These are phyloP conservation scores for Thielaviopsis punctulata DNA, from an alignment of 2,329 filamentous ascomycete species.

Conservation along the genomic window DNA sequence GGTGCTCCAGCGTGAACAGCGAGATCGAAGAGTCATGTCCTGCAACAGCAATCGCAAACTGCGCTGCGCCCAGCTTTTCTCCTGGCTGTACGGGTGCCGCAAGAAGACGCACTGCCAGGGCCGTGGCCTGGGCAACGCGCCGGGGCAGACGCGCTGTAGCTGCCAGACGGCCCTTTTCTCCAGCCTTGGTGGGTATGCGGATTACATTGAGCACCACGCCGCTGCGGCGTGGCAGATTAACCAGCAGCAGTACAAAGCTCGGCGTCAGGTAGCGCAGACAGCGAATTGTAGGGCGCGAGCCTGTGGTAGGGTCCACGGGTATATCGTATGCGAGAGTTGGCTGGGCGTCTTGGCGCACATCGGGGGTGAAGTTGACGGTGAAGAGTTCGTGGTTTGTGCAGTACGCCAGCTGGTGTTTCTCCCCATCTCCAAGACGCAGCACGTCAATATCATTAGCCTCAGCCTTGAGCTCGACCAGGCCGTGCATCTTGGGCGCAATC, in stretches of 20 bases:
- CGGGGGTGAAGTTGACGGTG: conserved; percentile 39
- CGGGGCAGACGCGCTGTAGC: conserved; percentile 14
- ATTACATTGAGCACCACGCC: conserved; percentile 40
- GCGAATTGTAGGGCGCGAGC: conserved; percentile 34
- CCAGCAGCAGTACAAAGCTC: conserved; percentile 37
- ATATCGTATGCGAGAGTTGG: conserved; percentile 40
- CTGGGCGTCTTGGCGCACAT: conserved; percentile 20
- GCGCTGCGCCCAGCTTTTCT: conserved; percentile 40
- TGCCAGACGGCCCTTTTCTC: conserved; percentile 12
- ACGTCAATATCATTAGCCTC: conserved; percentile 56
- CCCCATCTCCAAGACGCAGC: conserved; percentile 37
- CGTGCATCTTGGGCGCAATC: conserved; percentile 26
- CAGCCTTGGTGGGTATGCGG: conserved; percentile 26
- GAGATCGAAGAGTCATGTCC: conserved; percentile 65
- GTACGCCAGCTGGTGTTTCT: conserved; percentile 57
- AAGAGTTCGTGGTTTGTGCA: conserved; percentile 63
- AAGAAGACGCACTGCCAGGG: conserved; percentile 60
- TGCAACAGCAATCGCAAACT: conserved; percentile 67
- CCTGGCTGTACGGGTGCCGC: conserved; percentile 21
- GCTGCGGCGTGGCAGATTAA: conserved; percentile 40
- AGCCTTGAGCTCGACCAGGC: conserved; percentile 31
- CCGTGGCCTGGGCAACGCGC: conserved; percentile 48
- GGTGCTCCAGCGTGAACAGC: conserved; percentile 61
- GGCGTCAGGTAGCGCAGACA: conserved; percentile 42
- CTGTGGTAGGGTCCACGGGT: conserved; percentile 27